Conservation (phyloP, 148 eudicot species). For the Rhododendron henanense region DNA sequence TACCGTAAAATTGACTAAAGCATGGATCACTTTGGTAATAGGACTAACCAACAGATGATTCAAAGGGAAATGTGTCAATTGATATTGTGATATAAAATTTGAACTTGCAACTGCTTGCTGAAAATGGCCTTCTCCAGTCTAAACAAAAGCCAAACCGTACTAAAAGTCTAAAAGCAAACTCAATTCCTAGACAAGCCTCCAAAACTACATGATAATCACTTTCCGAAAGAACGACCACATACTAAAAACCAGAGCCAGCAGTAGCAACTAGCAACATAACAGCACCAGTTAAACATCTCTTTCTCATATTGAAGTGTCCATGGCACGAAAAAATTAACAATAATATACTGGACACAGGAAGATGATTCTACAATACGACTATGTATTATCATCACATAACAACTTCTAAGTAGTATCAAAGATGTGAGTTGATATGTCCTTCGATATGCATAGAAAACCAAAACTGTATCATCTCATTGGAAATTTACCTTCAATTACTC, state of each 20-base stretch:
- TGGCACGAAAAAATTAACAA: not conserved
- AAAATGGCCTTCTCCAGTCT: not conserved
- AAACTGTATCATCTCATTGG: not conserved
- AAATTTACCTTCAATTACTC: not conserved
- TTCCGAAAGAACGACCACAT: not conserved
- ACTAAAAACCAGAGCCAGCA: not conserved
- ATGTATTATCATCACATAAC: not conserved
- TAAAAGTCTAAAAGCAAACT: not conserved
- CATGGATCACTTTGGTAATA: not conserved
- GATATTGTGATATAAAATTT: not conserved
- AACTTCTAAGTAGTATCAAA: not conserved
- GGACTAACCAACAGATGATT: not conserved
- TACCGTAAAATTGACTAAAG: not conserved
- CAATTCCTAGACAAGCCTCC: not conserved
- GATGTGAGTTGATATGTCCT: not conserved
- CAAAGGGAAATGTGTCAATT: not conserved
- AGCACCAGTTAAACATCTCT: not conserved
- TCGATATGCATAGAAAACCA: not conserved
- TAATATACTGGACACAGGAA: not conserved
- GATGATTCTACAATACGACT: not conserved
- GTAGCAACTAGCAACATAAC: not conserved
- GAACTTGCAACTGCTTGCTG: not conserved
- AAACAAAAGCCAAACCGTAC: not conserved
- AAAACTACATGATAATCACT: not conserved
- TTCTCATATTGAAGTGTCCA: not conserved